phyloP scores from a whole-genome alignment of 2,329 filamentous ascomycete species.

The Xylariaceae sp. region DNA sequence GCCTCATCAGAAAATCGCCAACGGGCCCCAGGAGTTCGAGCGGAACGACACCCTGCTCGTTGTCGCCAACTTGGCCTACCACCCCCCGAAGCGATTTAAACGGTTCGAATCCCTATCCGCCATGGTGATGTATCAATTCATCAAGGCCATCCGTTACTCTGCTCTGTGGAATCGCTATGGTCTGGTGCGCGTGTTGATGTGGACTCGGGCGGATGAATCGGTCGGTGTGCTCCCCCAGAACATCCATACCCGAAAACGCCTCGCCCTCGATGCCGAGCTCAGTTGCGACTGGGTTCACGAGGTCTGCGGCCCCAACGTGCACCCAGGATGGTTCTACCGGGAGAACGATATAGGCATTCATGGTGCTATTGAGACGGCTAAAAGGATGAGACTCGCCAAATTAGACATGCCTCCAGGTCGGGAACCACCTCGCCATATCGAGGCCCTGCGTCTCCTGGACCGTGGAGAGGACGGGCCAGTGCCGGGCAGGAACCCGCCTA shows the following conservation, averaged over 20 bases:
- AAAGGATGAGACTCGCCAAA: constrained; percentile 38
- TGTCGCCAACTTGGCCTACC: constrained; percentile 56
- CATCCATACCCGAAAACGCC: constrained; percentile 46
- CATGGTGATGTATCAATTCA: constrained; percentile 55
- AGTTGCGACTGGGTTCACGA: constrained; percentile 52
- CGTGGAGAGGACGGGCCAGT: too few relatives aligned
- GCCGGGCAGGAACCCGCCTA: constrained; percentile 16
- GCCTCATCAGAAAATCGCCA: constrained; percentile 43
- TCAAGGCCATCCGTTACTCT: constrained; percentile 49
- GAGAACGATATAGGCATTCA: constrained; percentile 41
- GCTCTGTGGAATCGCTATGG: constrained; percentile 67
- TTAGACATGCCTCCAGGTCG: constrained; percentile 38
- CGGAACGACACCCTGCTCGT: constrained; percentile 70
- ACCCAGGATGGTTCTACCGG: constrained; percentile 27
- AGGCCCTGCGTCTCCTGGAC: constrained; percentile 15
- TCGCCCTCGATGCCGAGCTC: constrained; percentile 53
- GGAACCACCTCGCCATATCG: constrained; percentile 26
- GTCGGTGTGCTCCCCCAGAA: constrained; percentile 51
- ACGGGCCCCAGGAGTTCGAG: constrained; percentile 31
- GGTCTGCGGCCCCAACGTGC: constrained; percentile 36
- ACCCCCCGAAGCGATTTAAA: constrained; percentile 41
- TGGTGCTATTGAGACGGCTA: constrained; percentile 31
- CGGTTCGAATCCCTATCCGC: constrained; percentile 48
- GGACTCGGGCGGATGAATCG: constrained; percentile 58
- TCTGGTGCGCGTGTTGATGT: constrained; percentile 69